Evolutionary conservation across 371 early-diverging fungal genomes (phyloP), one percentile per base, ranked within the genome.

Genomic region (Mucor mucedo): DNA sequence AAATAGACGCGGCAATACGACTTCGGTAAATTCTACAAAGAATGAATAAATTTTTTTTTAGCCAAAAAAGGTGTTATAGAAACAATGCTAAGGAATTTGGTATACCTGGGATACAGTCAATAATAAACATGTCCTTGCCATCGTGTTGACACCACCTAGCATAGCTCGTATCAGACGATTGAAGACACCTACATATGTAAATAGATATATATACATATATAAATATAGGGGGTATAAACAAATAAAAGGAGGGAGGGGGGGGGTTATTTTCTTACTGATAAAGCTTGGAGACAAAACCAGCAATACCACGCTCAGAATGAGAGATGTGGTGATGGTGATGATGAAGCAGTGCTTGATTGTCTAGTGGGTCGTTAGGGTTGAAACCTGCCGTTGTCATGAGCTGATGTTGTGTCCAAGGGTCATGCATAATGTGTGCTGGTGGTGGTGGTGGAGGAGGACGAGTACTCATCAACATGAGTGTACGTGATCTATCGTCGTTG

Each of bases 41-140:
- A n/a, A 47, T n/a, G n/a, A n/a, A n/a, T n/a, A n/a, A n/a, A n/a
- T n/a, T 47, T 48, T 48, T 27, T 55, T 21, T 14, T 57, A 60
- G 9, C 13, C 30, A 56, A 33, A 42, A 42, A n/a, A n/a, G n/a
- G n/a, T n/a, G n/a, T n/a, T n/a, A n/a, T n/a, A n/a, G n/a, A n/a
- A n/a, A n/a, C n/a, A n/a, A n/a, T n/a, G n/a, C n/a, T n/a, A n/a
- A n/a, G n/a, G n/a, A n/a, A n/a, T n/a, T n/a, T n/a, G n/a, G n/a
- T n/a, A 60, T 75, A 76, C 81, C 75, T 58, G 78, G 78, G 41
- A 80, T 80, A 56, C 75, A 75, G 38, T 80, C 81, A 48, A 80
- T 80, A 41, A 78, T 68, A 69, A 80, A 80, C 81, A 80, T 80
- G 30, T 78, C 78, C 67, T 73, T 74, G 38, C 75, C 76, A 54